Percentiles rank a stretch among this genome's conserved stretches.
phyloP scores from a whole-genome alignment of 495 filamentous ascomycete species.

The Gamarada debralockiae region DNA sequence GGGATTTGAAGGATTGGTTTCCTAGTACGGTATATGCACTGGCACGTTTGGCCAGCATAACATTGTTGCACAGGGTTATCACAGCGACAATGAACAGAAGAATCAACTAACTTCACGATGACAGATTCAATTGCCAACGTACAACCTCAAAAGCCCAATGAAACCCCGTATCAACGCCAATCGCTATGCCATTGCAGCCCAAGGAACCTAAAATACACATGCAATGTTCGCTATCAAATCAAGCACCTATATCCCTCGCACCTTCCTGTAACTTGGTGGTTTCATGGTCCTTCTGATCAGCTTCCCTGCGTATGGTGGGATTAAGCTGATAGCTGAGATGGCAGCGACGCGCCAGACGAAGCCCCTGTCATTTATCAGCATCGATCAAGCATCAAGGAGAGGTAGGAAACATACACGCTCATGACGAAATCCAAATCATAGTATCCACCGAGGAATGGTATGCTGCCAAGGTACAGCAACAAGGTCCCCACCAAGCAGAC shows the following conservation, averaged over 20 bases:
- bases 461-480: conserved; percentile 69
- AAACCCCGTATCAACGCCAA: no score
- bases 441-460: conserved; percentile 87
- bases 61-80: no score
- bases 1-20: no score
- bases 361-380: conserved; percentile 40
- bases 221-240: background rate
- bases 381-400: background rate
- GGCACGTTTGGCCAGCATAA: no score
- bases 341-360: conserved; percentile 88
- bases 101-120: no score
- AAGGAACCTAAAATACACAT: background rate
- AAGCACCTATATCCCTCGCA: conserved; percentile 55
- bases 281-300: conserved; percentile 76
- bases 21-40: no score
- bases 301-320: conserved; percentile 87
- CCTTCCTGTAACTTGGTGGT: conserved; percentile 94
- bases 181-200: background rate
- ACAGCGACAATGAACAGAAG: no score
- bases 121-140: no score
- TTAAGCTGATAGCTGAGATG: conserved; percentile 70
- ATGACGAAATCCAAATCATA: conserved; percentile 83
- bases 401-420: conserved; percentile 44
- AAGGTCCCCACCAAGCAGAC: conserved; percentile 77
- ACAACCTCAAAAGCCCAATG: no score